Percentiles rank a stretch among this genome's conserved stretches.
Conservation (phyloP, 441 rosid genomes). For the Omphalea diandra region DNA sequence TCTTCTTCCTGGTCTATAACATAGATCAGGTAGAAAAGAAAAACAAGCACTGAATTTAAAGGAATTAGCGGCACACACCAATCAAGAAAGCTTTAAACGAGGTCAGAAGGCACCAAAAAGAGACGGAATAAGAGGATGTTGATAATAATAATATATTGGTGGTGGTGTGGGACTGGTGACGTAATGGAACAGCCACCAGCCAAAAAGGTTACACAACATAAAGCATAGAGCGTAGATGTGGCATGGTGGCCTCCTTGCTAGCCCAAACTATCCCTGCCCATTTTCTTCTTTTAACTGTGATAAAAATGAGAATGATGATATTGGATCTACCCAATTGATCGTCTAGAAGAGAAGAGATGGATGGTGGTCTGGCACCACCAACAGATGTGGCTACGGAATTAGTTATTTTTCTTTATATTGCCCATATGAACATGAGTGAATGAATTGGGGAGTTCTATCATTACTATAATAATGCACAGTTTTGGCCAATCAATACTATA, state of each 20-base stretch:
- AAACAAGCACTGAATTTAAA: constrained; percentile 20
- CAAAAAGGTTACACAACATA: constrained; percentile 23
- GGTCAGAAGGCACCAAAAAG: constrained; percentile 23
- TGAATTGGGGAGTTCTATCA: constrained; percentile 20
- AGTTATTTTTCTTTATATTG: neutral
- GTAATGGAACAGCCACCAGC: constrained; percentile 47
- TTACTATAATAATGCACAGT: constrained; percentile 17
- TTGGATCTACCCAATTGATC: constrained; percentile 24
- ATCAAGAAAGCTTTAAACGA: constrained; percentile 16
- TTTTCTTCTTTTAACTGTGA: constrained; percentile 31
- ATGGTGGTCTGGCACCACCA: constrained; percentile 28
- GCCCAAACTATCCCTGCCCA: constrained; percentile 45
- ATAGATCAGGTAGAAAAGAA: neutral
- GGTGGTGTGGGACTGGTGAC: constrained; percentile 27
- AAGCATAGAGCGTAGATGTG: constrained; percentile 3
- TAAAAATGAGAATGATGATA: constrained; percentile 42
- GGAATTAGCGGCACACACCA: constrained; percentile 26
- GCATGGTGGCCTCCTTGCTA: constrained; percentile 36
- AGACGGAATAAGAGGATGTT: neutral
- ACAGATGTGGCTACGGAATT: constrained; percentile 9
- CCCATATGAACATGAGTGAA: constrained; percentile 8
- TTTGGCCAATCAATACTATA: neutral
- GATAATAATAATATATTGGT: constrained; percentile 3
- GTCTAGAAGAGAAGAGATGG: too few species aligned
- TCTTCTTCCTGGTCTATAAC: neutral